A percentile compares a stretch with the other conserved stretches of the same genome.
Conservation (phyloP, 2,329 filamentous ascomycete genomes). For the Lachnellula suecica region DNA sequence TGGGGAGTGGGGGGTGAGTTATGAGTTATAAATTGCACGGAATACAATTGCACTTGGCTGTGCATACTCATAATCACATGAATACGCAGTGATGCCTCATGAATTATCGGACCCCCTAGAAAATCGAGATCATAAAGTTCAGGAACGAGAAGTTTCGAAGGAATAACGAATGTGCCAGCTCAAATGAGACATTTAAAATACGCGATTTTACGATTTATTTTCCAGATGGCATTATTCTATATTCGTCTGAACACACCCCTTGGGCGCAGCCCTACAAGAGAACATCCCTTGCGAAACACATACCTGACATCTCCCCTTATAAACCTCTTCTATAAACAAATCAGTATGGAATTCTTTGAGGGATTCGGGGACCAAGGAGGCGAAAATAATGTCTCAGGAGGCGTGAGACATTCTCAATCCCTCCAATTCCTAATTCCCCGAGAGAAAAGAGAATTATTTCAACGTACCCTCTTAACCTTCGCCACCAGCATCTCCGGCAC, state of each 20-base stretch:
- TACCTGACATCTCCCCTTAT: slow-evolving; percentile 29
- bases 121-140: not conserved
- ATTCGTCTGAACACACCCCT: slow-evolving; percentile 26
- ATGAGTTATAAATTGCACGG: not conserved
- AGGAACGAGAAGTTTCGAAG: not conserved
- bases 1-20: not conserved
- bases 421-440: no score
- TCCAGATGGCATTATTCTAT: slow-evolving; percentile 1
- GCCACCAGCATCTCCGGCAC: slow-evolving; percentile 24
- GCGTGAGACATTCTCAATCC: no score
- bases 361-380: no score
- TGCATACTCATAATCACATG: not conserved
- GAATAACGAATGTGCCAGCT: not conserved
- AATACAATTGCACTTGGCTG: not conserved
- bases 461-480: slow-evolving; percentile 31
- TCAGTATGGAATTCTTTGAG: no score
- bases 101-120: not conserved
- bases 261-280: slow-evolving; percentile 24
- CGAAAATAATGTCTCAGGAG: no score
- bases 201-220: no score
- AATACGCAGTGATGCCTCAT: no score
- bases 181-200: no score
- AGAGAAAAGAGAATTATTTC: no score
- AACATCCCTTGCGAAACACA: slow-evolving; percentile 26
- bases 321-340: no score